A percentile compares a stretch with the other conserved stretches of the same genome.
Evolutionary conservation across 75 land plant species (phyloP).

Genomic region (Picea glauca): DNA sequence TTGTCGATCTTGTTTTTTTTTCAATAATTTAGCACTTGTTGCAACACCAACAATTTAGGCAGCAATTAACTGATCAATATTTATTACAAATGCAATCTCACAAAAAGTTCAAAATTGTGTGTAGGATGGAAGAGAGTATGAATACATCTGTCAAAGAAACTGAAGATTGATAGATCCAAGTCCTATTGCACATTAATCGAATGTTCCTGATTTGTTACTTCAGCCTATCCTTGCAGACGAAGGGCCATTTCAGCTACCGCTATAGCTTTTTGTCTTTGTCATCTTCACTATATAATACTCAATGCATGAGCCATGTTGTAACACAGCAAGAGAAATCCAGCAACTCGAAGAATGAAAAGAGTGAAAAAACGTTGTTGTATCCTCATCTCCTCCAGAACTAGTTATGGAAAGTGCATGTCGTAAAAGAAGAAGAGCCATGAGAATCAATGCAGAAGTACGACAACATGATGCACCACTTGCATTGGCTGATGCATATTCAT

Average conservation of each 20-base stretch:
- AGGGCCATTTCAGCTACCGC: constrained; percentile 68
- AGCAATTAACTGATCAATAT: background rate
- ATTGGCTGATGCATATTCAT: no score
- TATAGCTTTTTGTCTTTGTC: constrained; percentile 55
- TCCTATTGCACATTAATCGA: constrained; percentile 29
- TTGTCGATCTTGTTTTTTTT: no score
- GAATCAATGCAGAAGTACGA: constrained; percentile 58
- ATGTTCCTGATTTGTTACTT: constrained; percentile 32
- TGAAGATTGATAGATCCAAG: no score
- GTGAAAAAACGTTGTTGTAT: constrained; percentile 29
- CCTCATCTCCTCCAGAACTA: no score
- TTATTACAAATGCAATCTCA: background rate
- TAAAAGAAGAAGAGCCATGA: constrained; percentile 17
- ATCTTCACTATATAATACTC: constrained; percentile 28
- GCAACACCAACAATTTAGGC: no score
- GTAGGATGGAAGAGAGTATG: background rate
- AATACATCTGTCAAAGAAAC: background rate
- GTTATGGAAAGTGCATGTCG: constrained; percentile 15
- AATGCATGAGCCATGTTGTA: constrained; percentile 42
- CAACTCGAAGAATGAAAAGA: constrained; percentile 33
- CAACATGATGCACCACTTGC: constrained; percentile 52
- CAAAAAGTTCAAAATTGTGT: background rate
- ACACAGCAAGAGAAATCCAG: constrained; percentile 41
- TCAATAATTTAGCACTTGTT: no score
- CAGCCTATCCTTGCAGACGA: constrained; percentile 43